phyloP scores from a whole-genome alignment of 1,139 yeast genomes.

The Saccharomyces hybrid region DNA sequence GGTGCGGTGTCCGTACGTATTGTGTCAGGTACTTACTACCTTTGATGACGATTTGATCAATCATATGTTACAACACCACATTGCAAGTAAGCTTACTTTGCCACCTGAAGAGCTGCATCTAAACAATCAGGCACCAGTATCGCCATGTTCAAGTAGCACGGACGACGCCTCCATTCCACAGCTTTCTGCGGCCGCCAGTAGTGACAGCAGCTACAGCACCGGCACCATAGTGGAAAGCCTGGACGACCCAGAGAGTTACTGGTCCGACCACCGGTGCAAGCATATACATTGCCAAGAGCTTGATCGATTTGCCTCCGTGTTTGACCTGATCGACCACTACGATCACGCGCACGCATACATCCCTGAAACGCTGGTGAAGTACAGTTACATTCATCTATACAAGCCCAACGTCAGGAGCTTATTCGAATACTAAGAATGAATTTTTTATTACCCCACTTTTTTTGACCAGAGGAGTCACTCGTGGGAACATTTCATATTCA shows the following conservation, averaged over 20 bases:
- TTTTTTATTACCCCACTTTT: too few species aligned
- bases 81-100: constrained; percentile 9
- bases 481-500: too few species aligned
- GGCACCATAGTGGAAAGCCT: not conserved
- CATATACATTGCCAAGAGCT: constrained; percentile 10
- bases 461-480: too few species aligned
- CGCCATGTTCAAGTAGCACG: too few species aligned
- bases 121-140: not conserved
- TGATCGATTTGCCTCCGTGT: constrained; percentile 11
- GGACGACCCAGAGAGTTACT: constrained; percentile 4
- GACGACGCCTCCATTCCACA: not conserved
- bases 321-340: constrained; percentile 22
- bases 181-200: not conserved
- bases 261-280: constrained; percentile 17
- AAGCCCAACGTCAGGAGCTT: not conserved
- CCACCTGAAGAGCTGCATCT: constrained; percentile 4
- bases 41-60: constrained; percentile 14
- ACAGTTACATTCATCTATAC: constrained; percentile 10
- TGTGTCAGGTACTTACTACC: constrained; percentile 10
- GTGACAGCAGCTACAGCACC: not conserved
- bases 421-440: not conserved
- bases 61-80: constrained; percentile 16
- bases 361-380: constrained; percentile 20
- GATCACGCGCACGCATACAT: constrained; percentile 21
- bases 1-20: constrained; percentile 16